Percentiles rank a stretch among this genome's conserved stretches.
Conservation (phyloP, 306 rosid species). For the Begonia fuchsioides region DNA sequence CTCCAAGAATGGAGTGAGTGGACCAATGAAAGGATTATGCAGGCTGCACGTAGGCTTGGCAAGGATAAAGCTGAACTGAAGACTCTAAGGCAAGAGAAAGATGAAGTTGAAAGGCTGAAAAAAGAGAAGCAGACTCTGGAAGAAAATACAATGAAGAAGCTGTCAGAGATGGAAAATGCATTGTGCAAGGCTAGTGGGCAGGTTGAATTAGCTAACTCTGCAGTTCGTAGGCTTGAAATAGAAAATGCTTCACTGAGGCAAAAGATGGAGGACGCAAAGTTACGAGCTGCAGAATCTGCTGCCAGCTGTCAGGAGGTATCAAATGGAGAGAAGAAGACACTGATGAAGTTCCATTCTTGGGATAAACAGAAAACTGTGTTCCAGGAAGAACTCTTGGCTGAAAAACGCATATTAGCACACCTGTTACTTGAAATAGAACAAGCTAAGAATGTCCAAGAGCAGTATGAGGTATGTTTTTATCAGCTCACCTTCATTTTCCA, state of each 20-base stretch:
- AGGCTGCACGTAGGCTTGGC: slow-evolving; percentile 78
- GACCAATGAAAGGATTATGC: slow-evolving; percentile 94
- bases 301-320: slow-evolving; percentile 68
- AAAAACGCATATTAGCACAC: slow-evolving; percentile 39
- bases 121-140: slow-evolving; percentile 70
- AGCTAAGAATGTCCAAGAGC: slow-evolving; percentile 44
- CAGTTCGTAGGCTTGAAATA: slow-evolving; percentile 62
- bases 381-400: slow-evolving; percentile 50
- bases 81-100: slow-evolving; percentile 71
- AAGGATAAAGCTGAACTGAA: slow-evolving; percentile 80
- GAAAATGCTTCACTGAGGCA: slow-evolving; percentile 59
- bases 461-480: slow-evolving; percentile 48
- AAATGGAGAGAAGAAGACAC: slow-evolving; percentile 62
- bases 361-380: slow-evolving; percentile 60
- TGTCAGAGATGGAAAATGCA: too few species aligned
- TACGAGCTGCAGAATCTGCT: slow-evolving; percentile 59
- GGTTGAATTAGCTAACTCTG: slow-evolving; percentile 71
- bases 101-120: slow-evolving; percentile 71
- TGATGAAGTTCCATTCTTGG: slow-evolving; percentile 54
- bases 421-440: slow-evolving; percentile 45
- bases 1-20: slow-evolving; percentile 91
- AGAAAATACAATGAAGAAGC: slow-evolving; percentile 79
- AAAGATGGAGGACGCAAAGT: slow-evolving; percentile 75
- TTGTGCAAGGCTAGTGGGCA: too few species aligned
- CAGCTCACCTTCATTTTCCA: too few species aligned